Percentiles rank a stretch among this genome's conserved stretches.
Conservation (phyloP, 2,329 filamentous ascomycete genomes). For the Botrytis tulipae region DNA sequence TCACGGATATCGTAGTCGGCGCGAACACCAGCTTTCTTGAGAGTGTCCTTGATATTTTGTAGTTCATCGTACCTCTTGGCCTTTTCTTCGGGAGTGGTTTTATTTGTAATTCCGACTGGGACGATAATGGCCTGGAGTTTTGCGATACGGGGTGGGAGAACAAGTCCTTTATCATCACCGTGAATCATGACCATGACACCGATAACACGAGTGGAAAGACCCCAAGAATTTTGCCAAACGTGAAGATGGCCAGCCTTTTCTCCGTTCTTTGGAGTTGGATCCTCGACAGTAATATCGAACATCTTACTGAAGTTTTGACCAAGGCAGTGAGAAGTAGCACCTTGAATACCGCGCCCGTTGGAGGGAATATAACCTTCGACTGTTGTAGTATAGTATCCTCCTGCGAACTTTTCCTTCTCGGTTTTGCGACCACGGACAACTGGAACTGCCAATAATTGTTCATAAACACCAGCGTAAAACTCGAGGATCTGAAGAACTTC, state of each 20-base stretch:
- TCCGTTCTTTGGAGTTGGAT: slow-evolving; percentile 68
- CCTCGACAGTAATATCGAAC: slow-evolving; percentile 97
- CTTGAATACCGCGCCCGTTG: slow-evolving; percentile 95
- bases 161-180: slow-evolving; percentile 90
- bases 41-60: slow-evolving; percentile 63
- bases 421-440: slow-evolving; percentile 93
- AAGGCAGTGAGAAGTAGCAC: slow-evolving; percentile 83
- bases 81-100: slow-evolving; percentile 76
- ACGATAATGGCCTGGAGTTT: slow-evolving; percentile 85
- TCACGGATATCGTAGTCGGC: slow-evolving; percentile 82
- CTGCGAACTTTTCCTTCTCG: slow-evolving; percentile 96
- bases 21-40: slow-evolving; percentile 73
- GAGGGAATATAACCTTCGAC: slow-evolving; percentile 95
- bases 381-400: slow-evolving; percentile 94
- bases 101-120: slow-evolving; percentile 89
- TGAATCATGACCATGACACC: slow-evolving; percentile 99
- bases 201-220: slow-evolving; percentile 92
- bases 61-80: slow-evolving; percentile 74
- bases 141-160: slow-evolving; percentile 86
- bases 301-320: slow-evolving; percentile 99
- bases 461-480: slow-evolving; percentile 87
- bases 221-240: slow-evolving; percentile 99
- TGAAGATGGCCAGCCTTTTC: slow-evolving; percentile 77
- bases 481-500: slow-evolving; percentile 94
- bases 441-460: slow-evolving; percentile 89